Percentiles rank a stretch among this genome's conserved stretches.
Conservation (phyloP, 805 yeast species). For the Schizosaccharomyces pombe region ASM294v3 CU329670.1:4743001-4743500, state of each 20-base stretch:
- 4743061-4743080: conserved; percentile 73
- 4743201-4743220: conserved; percentile 45
- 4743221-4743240: conserved; percentile 49
- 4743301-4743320: neutral
- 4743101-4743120: conserved; percentile 66
- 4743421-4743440: neutral
- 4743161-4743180: neutral
- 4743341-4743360: neutral
- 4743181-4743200: conserved; percentile 75
- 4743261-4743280: neutral
- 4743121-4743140: conserved; percentile 27
- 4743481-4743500: neutral
- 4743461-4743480: neutral
- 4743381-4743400: neutral
- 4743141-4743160: neutral
- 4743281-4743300: neutral
- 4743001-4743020: neutral
- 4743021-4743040: conserved; percentile 13
- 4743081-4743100: conserved; percentile 70
- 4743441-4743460: neutral
- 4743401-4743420: neutral
- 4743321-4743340: neutral
- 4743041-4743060: conserved; percentile 42
- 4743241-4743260: conserved; percentile 53
- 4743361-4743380: neutral